Evolutionary conservation across 2,329 filamentous ascomycete genomes (phyloP), one percentile per base, ranked within the genome.

Genomic region (Cladosporium sp.): DNA sequence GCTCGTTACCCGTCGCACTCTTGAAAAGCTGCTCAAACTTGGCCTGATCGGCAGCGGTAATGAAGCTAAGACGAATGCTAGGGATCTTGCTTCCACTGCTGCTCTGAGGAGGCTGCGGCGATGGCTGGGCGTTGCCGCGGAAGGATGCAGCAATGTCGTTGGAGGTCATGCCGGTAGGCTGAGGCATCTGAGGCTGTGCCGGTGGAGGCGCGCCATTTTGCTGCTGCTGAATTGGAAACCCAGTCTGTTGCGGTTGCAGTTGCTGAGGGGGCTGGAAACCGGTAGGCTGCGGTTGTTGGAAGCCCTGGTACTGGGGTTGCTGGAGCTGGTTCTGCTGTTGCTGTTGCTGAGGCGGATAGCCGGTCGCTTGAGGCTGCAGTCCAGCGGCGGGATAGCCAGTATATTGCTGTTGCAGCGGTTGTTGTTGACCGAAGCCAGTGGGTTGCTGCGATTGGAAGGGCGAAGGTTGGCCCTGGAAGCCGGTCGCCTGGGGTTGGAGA

Each of bases 11-110:
- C 30, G 92, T 89, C 12, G 93, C 92, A 49, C 91, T 95, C 72
- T 93, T 96, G 77, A 98, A 98, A 36, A 98, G 74, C 51, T 93
- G 93, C 74, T 98, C 93, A 62, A 98, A 98, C 72, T 95, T 96
- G 63, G 88, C 81, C 70, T 98, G 93, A 66, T 98, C 93, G 62
- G 86, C 83, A 20, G 88, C 91, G 2, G 92, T 96, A 64, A 98
- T 95, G 68, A 98, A 98, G 3, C 91, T 95, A 54, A 98, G 73
- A 43, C 93, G 81, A 57, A 97, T 94, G 66, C 87, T 97, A 22
- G 93, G 93, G 50, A 98, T 96, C 72, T 86, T 93, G 59, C 80
- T 84, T 11, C 78, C 72, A 38, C 75, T 68, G 61, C 81, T 83
- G 11, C 82, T 72, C 9, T 82, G 76, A 12, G 82, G 72, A 8